Evolutionary conservation across 2,329 filamentous ascomycete species (phyloP).

Genomic region (Blastomyces gilchristii): DNA sequence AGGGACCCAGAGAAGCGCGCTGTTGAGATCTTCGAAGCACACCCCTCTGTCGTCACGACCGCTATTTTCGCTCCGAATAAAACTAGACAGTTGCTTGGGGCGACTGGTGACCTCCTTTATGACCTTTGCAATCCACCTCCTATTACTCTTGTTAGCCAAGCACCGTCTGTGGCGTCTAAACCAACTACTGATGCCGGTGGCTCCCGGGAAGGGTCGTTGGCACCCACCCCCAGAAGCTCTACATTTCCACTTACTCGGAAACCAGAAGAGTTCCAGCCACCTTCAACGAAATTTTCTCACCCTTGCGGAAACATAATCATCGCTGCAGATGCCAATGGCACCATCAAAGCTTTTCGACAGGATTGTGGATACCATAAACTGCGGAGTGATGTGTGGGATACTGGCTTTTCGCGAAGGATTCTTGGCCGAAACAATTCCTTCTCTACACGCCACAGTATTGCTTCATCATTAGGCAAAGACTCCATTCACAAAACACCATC

Average conservation of each 20-base stretch:
- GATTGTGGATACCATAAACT: constrained; percentile 82
- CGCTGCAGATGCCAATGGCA: constrained; percentile 76
- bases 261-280: constrained; percentile 63
- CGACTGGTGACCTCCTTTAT: constrained; percentile 85
- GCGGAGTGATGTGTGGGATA: constrained; percentile 65
- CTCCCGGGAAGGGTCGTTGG: constrained; percentile 14
- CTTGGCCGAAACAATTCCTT: constrained; percentile 47
- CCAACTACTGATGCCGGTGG: constrained; percentile 35
- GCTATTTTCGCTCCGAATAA: constrained; percentile 72
- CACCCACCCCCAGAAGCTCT: constrained; percentile 20
- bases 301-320: constrained; percentile 80
- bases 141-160: constrained; percentile 65
- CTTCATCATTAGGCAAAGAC: constrained; percentile 38
- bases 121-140: constrained; percentile 93
- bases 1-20: constrained; percentile 70
- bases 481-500: constrained; percentile 42
- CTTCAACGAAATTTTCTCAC: constrained; percentile 66
- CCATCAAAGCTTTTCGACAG: constrained; percentile 90
- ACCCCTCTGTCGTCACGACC: constrained; percentile 79
- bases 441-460: constrained; percentile 44
- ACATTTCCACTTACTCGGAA: constrained; percentile 29
- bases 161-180: constrained; percentile 50
- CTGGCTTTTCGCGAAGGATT: constrained; percentile 61
- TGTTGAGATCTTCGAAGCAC: constrained; percentile 82
- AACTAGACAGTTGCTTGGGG: constrained; percentile 65